Percentiles rank a stretch among this genome's conserved stretches.
Evolutionary conservation across 495 filamentous ascomycete species (phyloP).

Genomic region (Diplogelasinospora grovesii): DNA sequence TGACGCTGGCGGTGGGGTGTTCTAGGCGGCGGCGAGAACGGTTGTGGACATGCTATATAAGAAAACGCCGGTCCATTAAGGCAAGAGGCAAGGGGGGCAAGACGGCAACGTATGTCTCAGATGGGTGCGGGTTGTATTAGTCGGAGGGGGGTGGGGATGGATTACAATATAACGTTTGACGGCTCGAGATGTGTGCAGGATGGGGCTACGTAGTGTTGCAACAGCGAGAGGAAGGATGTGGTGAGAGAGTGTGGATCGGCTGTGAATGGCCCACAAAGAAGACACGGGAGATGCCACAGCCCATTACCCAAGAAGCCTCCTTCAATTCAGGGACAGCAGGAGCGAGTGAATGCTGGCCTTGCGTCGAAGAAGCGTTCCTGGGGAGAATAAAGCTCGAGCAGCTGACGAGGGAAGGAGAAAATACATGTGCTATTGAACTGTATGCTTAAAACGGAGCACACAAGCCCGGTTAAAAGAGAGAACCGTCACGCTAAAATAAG

Average conservation of each 20-base stretch:
- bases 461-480: constrained; percentile 20
- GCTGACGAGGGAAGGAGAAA: constrained; percentile 6
- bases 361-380: constrained; percentile 3
- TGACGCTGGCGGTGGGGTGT: constrained; percentile 1
- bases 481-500: constrained; percentile 13
- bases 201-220: constrained; percentile 15
- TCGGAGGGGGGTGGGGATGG: constrained; percentile 14
- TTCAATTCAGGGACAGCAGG: constrained; percentile 6
- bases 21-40: constrained; percentile 9
- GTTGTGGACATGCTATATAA: constrained; percentile 18
- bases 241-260: constrained; percentile 10
- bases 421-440: not conserved
- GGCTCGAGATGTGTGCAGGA: constrained; percentile 13
- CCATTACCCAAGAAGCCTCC: constrained; percentile 16
- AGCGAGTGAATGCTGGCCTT: constrained; percentile 18
- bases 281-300: constrained; percentile 14
- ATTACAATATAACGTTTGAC: constrained; percentile 21
- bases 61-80: constrained; percentile 3
- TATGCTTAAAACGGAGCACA: constrained; percentile 16
- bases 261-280: constrained; percentile 10
- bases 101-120: constrained; percentile 6
- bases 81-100: not conserved
- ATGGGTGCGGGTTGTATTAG: constrained; percentile 10
- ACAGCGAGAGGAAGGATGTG: constrained; percentile 8
- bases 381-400: constrained; percentile 8